These are phyloP conservation scores for Alternaria dauci DNA, from an alignment of 2,329 filamentous ascomycete species.

Conservation along the genomic window DNA sequence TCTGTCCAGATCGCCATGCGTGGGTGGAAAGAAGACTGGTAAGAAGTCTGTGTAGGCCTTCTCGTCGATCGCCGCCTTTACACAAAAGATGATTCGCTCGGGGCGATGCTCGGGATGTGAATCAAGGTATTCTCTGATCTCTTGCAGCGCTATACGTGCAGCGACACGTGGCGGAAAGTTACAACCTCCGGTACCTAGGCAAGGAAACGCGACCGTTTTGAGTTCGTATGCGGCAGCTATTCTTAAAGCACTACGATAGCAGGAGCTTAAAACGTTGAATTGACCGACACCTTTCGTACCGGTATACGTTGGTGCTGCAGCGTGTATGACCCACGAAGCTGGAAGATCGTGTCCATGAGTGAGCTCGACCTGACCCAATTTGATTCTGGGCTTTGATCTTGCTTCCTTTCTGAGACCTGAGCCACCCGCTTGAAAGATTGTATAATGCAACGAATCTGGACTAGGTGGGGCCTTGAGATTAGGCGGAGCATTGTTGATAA, in stretches of 20 bases:
- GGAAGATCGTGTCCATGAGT: conserved; percentile 43
- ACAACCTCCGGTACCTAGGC: conserved; percentile 42
- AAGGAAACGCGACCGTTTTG: conserved; percentile 47
- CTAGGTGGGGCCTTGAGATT: conserved; percentile 20
- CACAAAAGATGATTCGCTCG: conserved; percentile 45
- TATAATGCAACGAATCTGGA: conserved; percentile 32
- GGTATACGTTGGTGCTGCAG: conserved; percentile 36
- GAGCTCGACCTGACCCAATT: conserved; percentile 34
- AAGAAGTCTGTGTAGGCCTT: conserved; percentile 43
- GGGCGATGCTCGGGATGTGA: conserved; percentile 27
- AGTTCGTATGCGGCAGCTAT: conserved; percentile 31
- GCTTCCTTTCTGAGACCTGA: conserved; percentile 35
- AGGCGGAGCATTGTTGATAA: conserved; percentile 43
- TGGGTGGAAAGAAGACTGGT: conserved; percentile 46
- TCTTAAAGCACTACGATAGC: conserved; percentile 41
- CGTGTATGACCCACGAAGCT: conserved; percentile 43
- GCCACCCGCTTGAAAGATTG: conserved; percentile 42
- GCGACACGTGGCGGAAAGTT: conserved; percentile 44
- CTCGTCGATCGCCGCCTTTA: conserved; percentile 34
- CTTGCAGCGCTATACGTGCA: conserved; percentile 44
- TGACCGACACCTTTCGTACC: conserved; percentile 28
- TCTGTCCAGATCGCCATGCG: conserved; percentile 39
- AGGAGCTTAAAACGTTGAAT: conserved; percentile 41
- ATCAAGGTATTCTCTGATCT: conserved; percentile 46
- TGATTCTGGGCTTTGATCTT: conserved; percentile 19